phyloP scores from a whole-genome alignment of 2,329 filamentous ascomycete species.

The Fragosphaeria purpurea region DNA sequence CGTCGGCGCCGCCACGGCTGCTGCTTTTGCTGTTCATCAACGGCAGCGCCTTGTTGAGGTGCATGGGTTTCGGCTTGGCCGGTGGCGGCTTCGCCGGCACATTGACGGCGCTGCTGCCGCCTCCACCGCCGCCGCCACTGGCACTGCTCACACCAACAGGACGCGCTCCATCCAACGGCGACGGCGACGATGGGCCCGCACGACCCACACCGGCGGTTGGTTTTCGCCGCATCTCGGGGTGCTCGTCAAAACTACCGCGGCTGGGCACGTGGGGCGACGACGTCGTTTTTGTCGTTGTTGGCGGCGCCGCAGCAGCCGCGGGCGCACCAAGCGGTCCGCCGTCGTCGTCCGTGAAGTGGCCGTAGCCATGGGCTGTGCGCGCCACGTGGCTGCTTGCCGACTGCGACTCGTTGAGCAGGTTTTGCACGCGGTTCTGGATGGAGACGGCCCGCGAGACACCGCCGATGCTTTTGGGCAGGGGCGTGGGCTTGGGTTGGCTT shows the following conservation, averaged over 20 bases:
- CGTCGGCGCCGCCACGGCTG: conserved; percentile 9
- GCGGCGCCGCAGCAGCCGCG: conserved; percentile 21
- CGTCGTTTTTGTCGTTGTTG: conserved; percentile 12
- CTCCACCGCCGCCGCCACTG: not conserved
- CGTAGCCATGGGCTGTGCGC: conserved; percentile 78
- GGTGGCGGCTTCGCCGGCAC: conserved; percentile 32
- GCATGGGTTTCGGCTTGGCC: conserved; percentile 52
- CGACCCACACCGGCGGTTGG: not conserved
- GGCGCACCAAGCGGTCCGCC: not conserved
- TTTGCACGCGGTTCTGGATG: conserved; percentile 87
- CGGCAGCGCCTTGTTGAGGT: conserved; percentile 39
- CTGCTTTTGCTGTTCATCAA: not conserved
- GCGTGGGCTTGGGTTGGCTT: conserved; percentile 26
- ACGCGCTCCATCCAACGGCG: not conserved
- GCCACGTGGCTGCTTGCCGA: conserved; percentile 42
- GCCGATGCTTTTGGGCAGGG: conserved; percentile 45
- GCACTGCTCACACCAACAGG: not conserved
- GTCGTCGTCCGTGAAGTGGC: conserved; percentile 62
- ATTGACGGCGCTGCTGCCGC: conserved; percentile 17
- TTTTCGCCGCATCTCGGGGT: conserved; percentile 8
- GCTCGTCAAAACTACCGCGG: conserved; percentile 11
- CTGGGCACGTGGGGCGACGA: conserved; percentile 14
- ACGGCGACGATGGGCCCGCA: not conserved
- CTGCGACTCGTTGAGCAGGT: conserved; percentile 68
- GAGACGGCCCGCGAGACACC: conserved; percentile 59